These are phyloP conservation scores for Diplocarpon rosae DNA, from an alignment of 2,329 filamentous ascomycete genomes.

Conservation along the genomic window DNA sequence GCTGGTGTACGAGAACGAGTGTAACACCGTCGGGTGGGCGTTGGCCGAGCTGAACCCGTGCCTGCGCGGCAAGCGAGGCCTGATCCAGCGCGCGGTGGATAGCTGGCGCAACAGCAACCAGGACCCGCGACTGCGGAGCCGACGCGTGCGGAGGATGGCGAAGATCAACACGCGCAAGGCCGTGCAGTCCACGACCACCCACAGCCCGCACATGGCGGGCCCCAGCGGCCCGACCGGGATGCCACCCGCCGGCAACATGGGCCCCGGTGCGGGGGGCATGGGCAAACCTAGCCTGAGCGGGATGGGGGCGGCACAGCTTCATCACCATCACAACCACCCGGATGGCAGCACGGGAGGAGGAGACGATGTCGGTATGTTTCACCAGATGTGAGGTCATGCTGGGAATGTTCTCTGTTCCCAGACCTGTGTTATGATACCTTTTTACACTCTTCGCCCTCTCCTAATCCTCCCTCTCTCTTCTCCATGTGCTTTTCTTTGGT, in stretches of 20 bases:
- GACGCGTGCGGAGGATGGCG: slow-evolving; percentile 86
- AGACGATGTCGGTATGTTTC: slow-evolving; percentile 92
- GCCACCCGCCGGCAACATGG: slow-evolving; percentile 52
- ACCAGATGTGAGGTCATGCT: slow-evolving; percentile 53
- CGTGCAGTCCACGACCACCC: slow-evolving; percentile 47
- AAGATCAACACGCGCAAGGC: slow-evolving; percentile 87
- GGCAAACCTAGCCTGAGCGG: slow-evolving; percentile 54
- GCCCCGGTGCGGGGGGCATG: slow-evolving; percentile 42
- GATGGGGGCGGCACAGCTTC: slow-evolving; percentile 53
- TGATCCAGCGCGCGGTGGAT: slow-evolving; percentile 95
- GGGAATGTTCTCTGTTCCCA: slow-evolving; percentile 34
- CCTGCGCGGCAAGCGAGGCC: slow-evolving; percentile 80
- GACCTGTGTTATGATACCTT: slow-evolving; percentile 24
- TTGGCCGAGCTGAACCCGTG: slow-evolving; percentile 86
- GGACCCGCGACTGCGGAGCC: slow-evolving; percentile 80
- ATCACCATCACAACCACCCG: slow-evolving; percentile 63
- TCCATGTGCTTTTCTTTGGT: too few relatives aligned
- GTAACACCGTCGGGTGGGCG: slow-evolving; percentile 99
- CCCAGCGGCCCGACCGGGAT: slow-evolving; percentile 55
- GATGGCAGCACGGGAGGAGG: slow-evolving; percentile 56
- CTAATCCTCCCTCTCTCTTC: too few relatives aligned
- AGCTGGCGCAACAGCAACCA: slow-evolving; percentile 99
- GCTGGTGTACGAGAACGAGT: slow-evolving; percentile 93
- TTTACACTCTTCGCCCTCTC: too few relatives aligned
- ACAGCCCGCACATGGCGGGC: slow-evolving; percentile 51